These are phyloP conservation scores for Globisporangium carolinianum DNA, from an alignment of 352 stramenopile genomes.

Conservation along the genomic window DNA sequence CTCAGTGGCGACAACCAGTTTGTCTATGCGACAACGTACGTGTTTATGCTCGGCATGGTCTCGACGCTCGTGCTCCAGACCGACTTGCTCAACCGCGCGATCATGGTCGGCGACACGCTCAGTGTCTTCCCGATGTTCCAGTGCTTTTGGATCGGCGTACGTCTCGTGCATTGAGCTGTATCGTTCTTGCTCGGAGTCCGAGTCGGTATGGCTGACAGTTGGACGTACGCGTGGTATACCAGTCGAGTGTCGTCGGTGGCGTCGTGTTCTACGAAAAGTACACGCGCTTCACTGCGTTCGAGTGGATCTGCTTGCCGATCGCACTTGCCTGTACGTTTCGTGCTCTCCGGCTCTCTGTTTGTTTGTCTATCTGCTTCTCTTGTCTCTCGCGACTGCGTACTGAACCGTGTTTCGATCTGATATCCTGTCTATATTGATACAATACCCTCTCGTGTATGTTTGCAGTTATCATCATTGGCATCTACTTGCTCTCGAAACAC, in stretches of 20 bases:
- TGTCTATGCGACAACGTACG: slow-evolving; percentile 77
- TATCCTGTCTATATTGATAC: too few relatives aligned
- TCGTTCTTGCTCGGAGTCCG: too few relatives aligned
- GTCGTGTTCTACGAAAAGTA: slow-evolving; percentile 87
- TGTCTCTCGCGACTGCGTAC: too few relatives aligned
- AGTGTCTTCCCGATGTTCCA: slow-evolving; percentile 86
- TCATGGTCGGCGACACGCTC: slow-evolving; percentile 80
- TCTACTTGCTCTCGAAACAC: slow-evolving; percentile 79
- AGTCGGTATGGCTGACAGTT: too few relatives aligned
- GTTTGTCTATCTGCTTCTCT: background rate
- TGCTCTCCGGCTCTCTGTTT: background rate
- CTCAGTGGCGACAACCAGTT: slow-evolving; percentile 81
- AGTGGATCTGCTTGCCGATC: slow-evolving; percentile 79
- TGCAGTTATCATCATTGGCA: slow-evolving; percentile 77
- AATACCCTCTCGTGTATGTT: too few relatives aligned
- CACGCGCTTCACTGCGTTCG: slow-evolving; percentile 61
- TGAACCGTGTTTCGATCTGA: too few relatives aligned
- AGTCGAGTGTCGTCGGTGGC: slow-evolving; percentile 79
- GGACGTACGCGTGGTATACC: background rate
- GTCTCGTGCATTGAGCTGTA: slow-evolving; percentile 12
- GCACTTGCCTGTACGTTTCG: slow-evolving; percentile 54
- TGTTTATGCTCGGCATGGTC: slow-evolving; percentile 80
- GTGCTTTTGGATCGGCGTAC: slow-evolving; percentile 84
- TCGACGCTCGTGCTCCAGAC: slow-evolving; percentile 79
- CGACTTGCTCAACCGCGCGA: slow-evolving; percentile 74